These are phyloP conservation scores for Saccharomycopsis hybrid DNA, from an alignment of 1,139 yeast genomes.

Conservation along the genomic window DNA sequence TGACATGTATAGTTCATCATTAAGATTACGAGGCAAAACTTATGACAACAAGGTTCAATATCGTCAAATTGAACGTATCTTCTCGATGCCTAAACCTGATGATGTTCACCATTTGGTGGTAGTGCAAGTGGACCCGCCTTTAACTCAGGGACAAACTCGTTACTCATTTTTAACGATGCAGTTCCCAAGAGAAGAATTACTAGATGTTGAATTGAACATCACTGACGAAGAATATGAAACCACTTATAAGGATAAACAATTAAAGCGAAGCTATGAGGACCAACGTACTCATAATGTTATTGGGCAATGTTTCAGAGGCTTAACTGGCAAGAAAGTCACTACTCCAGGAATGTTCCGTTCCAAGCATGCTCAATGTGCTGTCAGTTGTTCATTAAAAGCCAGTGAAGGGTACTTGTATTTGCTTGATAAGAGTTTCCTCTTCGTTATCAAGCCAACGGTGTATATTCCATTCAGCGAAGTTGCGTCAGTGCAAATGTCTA, in stretches of 20 bases:
- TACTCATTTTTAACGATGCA: constrained; percentile 90
- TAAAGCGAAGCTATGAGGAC: constrained; percentile 71
- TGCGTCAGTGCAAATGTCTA: constrained; percentile 69
- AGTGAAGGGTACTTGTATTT: constrained; percentile 92
- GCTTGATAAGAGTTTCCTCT: constrained; percentile 82
- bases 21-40: constrained; percentile 94
- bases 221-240: constrained; percentile 74
- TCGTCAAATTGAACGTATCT: constrained; percentile 82
- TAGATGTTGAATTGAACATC: constrained; percentile 82
- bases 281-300: constrained; percentile 80
- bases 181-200: constrained; percentile 82
- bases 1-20: constrained; percentile 82
- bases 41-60: constrained; percentile 95
- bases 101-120: constrained; percentile 84
- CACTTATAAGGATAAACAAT: constrained; percentile 71
- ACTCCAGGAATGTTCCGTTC: constrained; percentile 84
- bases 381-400: constrained; percentile 88
- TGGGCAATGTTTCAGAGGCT: constrained; percentile 83
- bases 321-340: constrained; percentile 78
- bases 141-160: constrained; percentile 91
- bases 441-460: constrained; percentile 90
- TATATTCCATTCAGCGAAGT: constrained; percentile 86
- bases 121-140: constrained; percentile 90
- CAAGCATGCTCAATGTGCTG: constrained; percentile 70
- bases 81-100: constrained; percentile 90